phyloP scores from a whole-genome alignment of 2,329 filamentous ascomycete species.

The Endothia cerciana region DNA sequence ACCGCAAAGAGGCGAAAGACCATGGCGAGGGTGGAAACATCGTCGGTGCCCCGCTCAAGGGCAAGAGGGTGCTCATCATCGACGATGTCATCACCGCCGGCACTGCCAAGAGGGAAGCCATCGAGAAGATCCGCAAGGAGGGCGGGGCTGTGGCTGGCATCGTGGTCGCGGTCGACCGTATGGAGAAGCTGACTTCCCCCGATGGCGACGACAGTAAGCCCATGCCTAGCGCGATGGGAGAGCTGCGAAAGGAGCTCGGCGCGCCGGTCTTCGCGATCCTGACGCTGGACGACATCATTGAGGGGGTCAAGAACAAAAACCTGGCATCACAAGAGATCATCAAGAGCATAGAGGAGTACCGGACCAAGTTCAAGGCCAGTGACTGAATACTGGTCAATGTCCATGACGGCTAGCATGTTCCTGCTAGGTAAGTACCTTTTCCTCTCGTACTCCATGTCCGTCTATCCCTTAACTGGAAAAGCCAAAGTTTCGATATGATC shows the following conservation, averaged over 20 bases:
- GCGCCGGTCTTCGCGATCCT: slow-evolving; percentile 85
- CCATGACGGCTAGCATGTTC: slow-evolving; percentile 9
- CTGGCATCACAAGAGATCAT: slow-evolving; percentile 66
- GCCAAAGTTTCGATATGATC: slow-evolving; percentile 23
- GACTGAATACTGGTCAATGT: slow-evolving; percentile 44
- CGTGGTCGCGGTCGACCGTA: slow-evolving; percentile 84
- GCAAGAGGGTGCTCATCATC: slow-evolving; percentile 84
- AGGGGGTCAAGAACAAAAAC: slow-evolving; percentile 64
- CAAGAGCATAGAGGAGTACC: slow-evolving; percentile 73
- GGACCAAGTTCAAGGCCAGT: slow-evolving; percentile 64
- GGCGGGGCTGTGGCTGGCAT: slow-evolving; percentile 87
- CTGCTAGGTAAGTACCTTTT: slow-evolving; percentile 27
- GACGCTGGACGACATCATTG: slow-evolving; percentile 82
- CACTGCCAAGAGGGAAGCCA: slow-evolving; percentile 90
- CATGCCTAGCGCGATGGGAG: slow-evolving; percentile 80
- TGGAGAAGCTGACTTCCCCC: slow-evolving; percentile 75
- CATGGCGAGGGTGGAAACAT: slow-evolving; percentile 95
- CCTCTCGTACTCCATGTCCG: slow-evolving; percentile 22
- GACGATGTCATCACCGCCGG: slow-evolving; percentile 98
- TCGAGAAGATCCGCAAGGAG: slow-evolving; percentile 83
- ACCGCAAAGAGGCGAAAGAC: slow-evolving; percentile 94
- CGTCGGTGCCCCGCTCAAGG: slow-evolving; percentile 83
- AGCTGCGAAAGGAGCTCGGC: slow-evolving; percentile 79
- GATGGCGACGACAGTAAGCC: slow-evolving; percentile 69
- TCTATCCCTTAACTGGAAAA: slow-evolving; percentile 29